These are phyloP conservation scores for Boechera stricta DNA, from an alignment of 345 rosid species.

Conservation along the genomic window DNA sequence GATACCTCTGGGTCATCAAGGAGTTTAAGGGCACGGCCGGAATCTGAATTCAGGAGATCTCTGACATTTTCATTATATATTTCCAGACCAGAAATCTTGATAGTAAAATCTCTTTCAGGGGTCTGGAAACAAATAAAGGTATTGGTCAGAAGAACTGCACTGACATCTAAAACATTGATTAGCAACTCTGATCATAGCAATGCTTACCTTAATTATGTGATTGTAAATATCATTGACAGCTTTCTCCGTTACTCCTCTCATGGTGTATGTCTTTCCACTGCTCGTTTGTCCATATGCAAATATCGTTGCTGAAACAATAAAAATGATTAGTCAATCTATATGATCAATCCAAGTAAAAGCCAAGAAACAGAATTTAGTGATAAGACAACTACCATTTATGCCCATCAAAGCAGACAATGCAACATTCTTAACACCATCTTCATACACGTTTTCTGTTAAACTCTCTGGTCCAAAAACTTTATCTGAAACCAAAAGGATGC, in stretches of 20 bases:
- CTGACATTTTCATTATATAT: conserved; percentile 95
- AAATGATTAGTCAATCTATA: conserved; percentile 11
- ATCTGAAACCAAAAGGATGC: conserved; percentile 55
- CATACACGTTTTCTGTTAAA: conserved; percentile 83
- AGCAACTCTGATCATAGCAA: conserved; percentile 16
- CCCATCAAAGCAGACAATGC: conserved; percentile 97
- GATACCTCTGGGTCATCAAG: conserved; percentile 98
- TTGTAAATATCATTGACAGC: conserved; percentile 93
- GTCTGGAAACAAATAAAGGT: conserved; percentile 56
- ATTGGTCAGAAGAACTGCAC: conserved; percentile 25
- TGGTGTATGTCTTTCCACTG: conserved; percentile 96
- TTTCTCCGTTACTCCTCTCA: conserved; percentile 99
- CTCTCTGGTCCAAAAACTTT: conserved; percentile 87
- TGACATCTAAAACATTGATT: conserved; percentile 13
- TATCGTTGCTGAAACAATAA: conserved; percentile 74
- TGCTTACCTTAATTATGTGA: conserved; percentile 79
- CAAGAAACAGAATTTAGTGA: conserved; percentile 1
- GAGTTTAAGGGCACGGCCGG: conserved; percentile 93
- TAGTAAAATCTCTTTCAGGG: conserved; percentile 93
- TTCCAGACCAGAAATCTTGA: conserved; percentile 95
- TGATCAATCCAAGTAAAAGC: conserved; percentile 12
- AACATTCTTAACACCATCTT: conserved; percentile 96
- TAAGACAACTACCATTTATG: conserved; percentile 70
- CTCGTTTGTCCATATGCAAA: conserved; percentile 99
- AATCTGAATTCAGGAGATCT: conserved; percentile 90